Conservation (phyloP, 306 rosid species). For the Sophora flavescens region DNA sequence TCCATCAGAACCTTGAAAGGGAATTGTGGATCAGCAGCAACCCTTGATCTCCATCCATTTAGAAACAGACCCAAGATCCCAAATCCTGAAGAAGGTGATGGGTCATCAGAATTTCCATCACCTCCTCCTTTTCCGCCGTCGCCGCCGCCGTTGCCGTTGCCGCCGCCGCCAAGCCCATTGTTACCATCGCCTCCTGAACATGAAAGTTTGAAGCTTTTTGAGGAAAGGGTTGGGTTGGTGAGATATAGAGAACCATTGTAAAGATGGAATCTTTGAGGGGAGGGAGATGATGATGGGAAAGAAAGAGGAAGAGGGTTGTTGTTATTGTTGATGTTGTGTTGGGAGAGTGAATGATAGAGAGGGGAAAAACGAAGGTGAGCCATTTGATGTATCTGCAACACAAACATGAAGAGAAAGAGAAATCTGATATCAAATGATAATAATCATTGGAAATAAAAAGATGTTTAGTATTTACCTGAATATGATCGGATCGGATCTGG, state of each 20-base stretch:
- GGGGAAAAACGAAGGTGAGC: not conserved
- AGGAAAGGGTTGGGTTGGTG: conserved; percentile 39
- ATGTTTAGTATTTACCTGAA: too few species aligned
- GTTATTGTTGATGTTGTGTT: not conserved
- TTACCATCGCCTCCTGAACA: conserved; percentile 63
- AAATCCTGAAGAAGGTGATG: conserved; percentile 46
- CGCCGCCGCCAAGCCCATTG: conserved; percentile 53
- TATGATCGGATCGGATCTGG: too few species aligned
- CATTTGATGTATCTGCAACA: not conserved
- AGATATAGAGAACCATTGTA: conserved; percentile 48
- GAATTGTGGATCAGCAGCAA: conserved; percentile 96
- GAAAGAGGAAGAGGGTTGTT: conserved; percentile 19
- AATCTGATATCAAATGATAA: too few species aligned
- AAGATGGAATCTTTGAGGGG: not conserved
- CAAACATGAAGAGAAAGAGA: too few species aligned
- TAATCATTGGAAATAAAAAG: too few species aligned
- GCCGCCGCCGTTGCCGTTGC: not conserved
- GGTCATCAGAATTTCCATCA: conserved; percentile 38
- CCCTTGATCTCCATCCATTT: conserved; percentile 93
- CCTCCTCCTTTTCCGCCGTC: conserved; percentile 34
- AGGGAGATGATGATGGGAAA: conserved; percentile 46
- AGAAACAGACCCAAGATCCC: conserved; percentile 75
- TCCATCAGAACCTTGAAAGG: conserved; percentile 98
- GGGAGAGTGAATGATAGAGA: not conserved
- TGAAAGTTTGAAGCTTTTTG: conserved; percentile 52